Conservation (phyloP, 768 basidiomycete species). For the Kondoa malvinella region DNA sequence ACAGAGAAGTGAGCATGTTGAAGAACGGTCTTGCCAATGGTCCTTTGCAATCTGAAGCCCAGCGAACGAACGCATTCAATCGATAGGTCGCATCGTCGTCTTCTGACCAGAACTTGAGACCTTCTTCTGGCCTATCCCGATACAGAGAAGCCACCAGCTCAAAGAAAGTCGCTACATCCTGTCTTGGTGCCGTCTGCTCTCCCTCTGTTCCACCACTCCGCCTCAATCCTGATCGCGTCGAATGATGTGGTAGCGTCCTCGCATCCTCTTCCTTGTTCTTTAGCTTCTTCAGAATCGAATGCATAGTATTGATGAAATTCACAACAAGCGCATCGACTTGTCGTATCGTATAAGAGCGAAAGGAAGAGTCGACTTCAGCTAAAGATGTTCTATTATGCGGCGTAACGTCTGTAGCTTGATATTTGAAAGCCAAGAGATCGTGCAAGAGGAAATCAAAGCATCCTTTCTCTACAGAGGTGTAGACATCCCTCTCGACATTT, state of each 20-base stretch:
- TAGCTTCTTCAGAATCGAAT: slow-evolving; percentile 37
- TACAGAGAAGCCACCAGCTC: slow-evolving; percentile 69
- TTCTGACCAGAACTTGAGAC: slow-evolving; percentile 66
- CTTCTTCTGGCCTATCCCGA: slow-evolving; percentile 51
- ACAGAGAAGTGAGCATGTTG: slow-evolving; percentile 71
- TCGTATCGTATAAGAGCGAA: slow-evolving; percentile 44
- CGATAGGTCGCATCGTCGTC: slow-evolving; percentile 31
- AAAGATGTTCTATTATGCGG: neutral
- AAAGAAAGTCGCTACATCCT: slow-evolving; percentile 70
- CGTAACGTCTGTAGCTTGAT: slow-evolving; percentile 33
- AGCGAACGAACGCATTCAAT: slow-evolving; percentile 62
- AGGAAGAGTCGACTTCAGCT: slow-evolving; percentile 31
- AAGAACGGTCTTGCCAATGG: slow-evolving; percentile 63
- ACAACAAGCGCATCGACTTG: slow-evolving; percentile 56
- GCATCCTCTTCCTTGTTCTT: slow-evolving; percentile 79
- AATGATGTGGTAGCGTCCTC: slow-evolving; percentile 46
- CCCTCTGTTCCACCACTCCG: slow-evolving; percentile 7
- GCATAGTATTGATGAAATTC: slow-evolving; percentile 34
- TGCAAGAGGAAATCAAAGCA: slow-evolving; percentile 54
- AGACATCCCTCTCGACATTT: slow-evolving; percentile 61
- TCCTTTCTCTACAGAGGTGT: slow-evolving; percentile 67
- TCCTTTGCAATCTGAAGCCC: slow-evolving; percentile 66
- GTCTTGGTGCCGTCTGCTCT: slow-evolving; percentile 42
- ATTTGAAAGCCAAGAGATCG: slow-evolving; percentile 46
- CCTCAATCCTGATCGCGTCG: slow-evolving; percentile 11